Base-by-base conservation (phyloP, 306 rosid genomes). In the Cicer judaicum region DNA sequence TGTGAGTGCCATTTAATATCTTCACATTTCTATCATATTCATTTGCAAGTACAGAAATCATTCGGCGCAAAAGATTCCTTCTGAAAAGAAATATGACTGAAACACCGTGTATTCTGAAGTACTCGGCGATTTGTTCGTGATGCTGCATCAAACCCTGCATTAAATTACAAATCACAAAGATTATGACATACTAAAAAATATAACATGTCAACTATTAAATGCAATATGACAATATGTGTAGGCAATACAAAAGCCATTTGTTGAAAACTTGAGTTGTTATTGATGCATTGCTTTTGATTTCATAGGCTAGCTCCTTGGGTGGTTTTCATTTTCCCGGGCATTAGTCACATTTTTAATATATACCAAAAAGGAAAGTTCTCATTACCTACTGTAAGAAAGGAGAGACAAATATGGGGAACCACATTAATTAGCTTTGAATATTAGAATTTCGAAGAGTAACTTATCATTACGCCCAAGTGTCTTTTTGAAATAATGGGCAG, bases 61-160 rank as follows among this genome's bases (percentile, higher is more conserved):
- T 86, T 80, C 99, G 84, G 46, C 99, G 98, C 75, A 95, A 80
- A 71, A 95, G 98, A 79, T 95, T 95, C 82, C 96, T 89, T 83
- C 99, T 89, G 82, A 95, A 95, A 70, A 95, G 96, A 85, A 95
- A 95, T 73, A 95, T 87, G 70, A 87, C 81, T 12, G 95, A 77
- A 74, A 95, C 98, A 56, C 98, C 99, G 0, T 85, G 88, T 54
- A 80, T 77, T 54, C 80, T 86, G 87, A 95, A 95, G 82, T 95
- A 95, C 44, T 88, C 88, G 5, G 78, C 87, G 70, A 95, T 90
- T 64, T 89, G 81, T 83, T 75, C 88, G 73, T 95, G 99, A 84
- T 92, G 80, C 70, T 92, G 89, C 93, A 95, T 81, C 87, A 95
- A 79, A 41, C 99, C 99, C 99, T 95, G 93, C 77, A 77, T 77